Conservation (phyloP, 2,329 filamentous ascomycete species). For the Apiospora pterosperma region DNA sequence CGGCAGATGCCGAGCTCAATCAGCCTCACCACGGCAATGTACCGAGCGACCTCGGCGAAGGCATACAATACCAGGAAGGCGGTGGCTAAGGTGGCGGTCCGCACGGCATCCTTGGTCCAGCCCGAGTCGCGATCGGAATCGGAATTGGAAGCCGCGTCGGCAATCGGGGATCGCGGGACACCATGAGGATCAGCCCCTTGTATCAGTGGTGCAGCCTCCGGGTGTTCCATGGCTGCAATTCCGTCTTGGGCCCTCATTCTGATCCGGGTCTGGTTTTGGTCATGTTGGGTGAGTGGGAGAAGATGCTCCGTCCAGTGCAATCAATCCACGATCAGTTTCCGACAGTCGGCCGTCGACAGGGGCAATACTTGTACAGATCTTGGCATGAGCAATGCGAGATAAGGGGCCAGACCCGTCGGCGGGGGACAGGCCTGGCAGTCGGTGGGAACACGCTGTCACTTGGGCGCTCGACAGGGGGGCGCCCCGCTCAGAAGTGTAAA, state of each 20-base stretch:
- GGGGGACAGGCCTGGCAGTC: background rate
- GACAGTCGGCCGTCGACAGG: background rate
- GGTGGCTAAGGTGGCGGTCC: background rate
- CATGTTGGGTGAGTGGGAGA: background rate
- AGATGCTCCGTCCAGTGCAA: background rate
- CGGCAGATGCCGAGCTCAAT: slow-evolving; percentile 8
- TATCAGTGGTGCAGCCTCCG: background rate
- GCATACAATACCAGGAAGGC: background rate
- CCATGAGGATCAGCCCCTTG: background rate
- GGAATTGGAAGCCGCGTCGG: background rate
- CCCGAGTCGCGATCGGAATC: background rate
- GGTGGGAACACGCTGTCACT: background rate
- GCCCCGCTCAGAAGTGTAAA: background rate
- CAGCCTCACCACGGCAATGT: background rate
- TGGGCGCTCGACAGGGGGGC: background rate
- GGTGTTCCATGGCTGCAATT: background rate
- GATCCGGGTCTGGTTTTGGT: background rate
- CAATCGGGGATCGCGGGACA: background rate
- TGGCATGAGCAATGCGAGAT: background rate
- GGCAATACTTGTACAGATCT: background rate
- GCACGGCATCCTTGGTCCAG: background rate
- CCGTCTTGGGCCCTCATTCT: background rate
- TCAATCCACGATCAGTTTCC: background rate
- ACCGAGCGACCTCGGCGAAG: background rate
- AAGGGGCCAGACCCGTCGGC: background rate